Base-by-base conservation (phyloP, 2,329 filamentous ascomycete genomes). In the Ascochyta rabiei region DNA sequence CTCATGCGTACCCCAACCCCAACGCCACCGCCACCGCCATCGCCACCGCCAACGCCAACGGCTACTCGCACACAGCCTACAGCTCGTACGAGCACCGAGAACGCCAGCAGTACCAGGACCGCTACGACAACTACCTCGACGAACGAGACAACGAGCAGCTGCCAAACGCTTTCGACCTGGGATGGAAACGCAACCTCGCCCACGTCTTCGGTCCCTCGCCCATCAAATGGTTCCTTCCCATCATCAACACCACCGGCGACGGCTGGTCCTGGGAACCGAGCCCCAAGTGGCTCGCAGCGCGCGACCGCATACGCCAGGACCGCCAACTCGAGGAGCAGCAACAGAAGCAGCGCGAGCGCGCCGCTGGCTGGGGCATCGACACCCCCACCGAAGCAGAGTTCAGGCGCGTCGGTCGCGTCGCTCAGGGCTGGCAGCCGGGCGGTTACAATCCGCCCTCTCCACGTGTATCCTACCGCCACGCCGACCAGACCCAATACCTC, bases 241-340 rank as follows among this genome's bases (percentile, higher is more conserved):
- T 98, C 40, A 86, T 84, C 74, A 98, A 89, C 69, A 96, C 92
- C 2, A 90, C 86, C 0, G 93, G 93, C 30, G 91, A 99, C 73
- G 95, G 95, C 19, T 99, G 93, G 93, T 83, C 82, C 39, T 99
- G 95, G 95, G 92, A 97, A 67, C 84, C 93, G 0, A 96, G 87
- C 68, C 82, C 85, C 1, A 86, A 85, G 62, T 99, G 95, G 89
- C 60, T 90, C 2, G 86, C 87, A 31, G 89, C 88, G 4, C 81
- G 87, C 38, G 87, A 91, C 6, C 79, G 79, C 18, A 80, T 92
- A 44, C 72, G 76, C 24, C 71, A 69, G 35, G 72, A 77, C 40
- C 69, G 74, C 26, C 70, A 75, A 55, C 63, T 59, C 19, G 68
- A 76, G 53, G 72, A 76, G 38, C 61, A 70, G 39, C 79, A 83